phyloP scores from a whole-genome alignment of 2,329 filamentous ascomycete genomes.

The Lojkania enalia region DNA sequence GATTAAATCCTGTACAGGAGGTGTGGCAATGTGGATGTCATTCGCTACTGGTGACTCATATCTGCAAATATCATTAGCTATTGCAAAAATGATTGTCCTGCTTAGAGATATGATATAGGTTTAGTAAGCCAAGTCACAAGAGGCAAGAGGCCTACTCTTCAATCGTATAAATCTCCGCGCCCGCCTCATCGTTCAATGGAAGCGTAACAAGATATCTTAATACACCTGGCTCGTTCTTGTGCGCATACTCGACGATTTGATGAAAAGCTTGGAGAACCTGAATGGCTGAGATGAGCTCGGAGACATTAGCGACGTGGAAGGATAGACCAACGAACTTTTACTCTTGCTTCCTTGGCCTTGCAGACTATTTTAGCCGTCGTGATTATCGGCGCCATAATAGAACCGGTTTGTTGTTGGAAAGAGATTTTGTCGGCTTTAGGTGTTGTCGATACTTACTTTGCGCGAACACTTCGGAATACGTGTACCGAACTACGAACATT shows the following conservation, averaged over 20 bases:
- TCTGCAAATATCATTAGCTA: no score
- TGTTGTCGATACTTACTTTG: no score
- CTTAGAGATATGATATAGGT: no score
- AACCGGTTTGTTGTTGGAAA: no score
- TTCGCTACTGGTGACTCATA: constrained; percentile 23
- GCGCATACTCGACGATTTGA: constrained; percentile 28
- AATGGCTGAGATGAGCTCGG: no score
- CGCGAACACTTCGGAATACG: no score
- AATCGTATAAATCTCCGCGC: constrained; percentile 31
- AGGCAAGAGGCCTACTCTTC: constrained; percentile 32
- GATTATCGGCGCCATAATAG: constrained; percentile 22
- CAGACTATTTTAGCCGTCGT: constrained; percentile 26
- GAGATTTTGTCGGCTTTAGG: no score
- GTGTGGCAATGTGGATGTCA: constrained; percentile 24
- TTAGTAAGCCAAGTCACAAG: no score
- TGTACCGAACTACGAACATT: no score
- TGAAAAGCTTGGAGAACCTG: constrained; percentile 25
- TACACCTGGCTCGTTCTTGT: constrained; percentile 25
- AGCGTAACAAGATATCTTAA: constrained; percentile 28
- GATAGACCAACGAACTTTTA: constrained; percentile 11
- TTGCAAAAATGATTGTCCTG: no score
- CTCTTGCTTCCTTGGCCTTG: constrained; percentile 17
- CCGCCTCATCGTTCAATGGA: constrained; percentile 17
- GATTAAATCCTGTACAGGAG: constrained; percentile 29
- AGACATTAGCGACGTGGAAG: no score